Percentiles rank a stretch among this genome's conserved stretches.
Evolutionary conservation across 129 eudicot genomes (phyloP).

Genomic region (Tagetes patula): DNA sequence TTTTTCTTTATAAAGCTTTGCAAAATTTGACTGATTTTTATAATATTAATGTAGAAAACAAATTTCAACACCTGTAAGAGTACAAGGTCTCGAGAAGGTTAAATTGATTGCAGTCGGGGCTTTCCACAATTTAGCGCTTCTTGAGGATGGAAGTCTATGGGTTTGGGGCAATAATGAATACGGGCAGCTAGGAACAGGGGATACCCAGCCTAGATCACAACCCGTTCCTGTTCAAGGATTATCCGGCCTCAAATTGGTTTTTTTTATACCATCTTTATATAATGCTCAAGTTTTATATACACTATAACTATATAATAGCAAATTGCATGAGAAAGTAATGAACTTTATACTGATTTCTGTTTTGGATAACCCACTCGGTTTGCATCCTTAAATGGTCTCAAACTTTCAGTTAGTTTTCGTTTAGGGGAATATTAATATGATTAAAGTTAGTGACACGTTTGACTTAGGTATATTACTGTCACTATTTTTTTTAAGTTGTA

Average conservation of each 20-base stretch:
- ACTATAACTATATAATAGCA: background rate
- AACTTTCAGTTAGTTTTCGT: background rate
- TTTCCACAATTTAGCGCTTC: slow-evolving; percentile 94
- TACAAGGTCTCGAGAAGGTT: slow-evolving; percentile 94
- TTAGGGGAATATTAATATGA: background rate
- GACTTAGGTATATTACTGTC: background rate
- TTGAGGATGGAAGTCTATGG: slow-evolving; percentile 76
- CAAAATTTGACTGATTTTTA: background rate
- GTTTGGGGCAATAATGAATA: slow-evolving; percentile 99
- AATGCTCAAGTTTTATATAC: background rate
- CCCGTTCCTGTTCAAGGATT: slow-evolving; percentile 92
- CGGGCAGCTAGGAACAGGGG: slow-evolving; percentile 98
- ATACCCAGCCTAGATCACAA: slow-evolving; percentile 98
- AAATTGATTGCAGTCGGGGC: slow-evolving; percentile 95
- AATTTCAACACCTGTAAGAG: slow-evolving; percentile 93
- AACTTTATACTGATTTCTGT: slow-evolving; percentile 1
- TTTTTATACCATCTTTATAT: slow-evolving; percentile 9
- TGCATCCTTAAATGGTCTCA: background rate
- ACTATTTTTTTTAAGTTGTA: background rate
- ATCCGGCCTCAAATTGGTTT: slow-evolving; percentile 79
- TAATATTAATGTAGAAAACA: slow-evolving; percentile 61
- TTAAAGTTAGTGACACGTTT: background rate
- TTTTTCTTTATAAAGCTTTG: background rate
- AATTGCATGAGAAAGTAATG: background rate
- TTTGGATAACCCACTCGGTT: background rate